These are phyloP conservation scores for Penicillium robsamsonii DNA, from an alignment of 495 filamentous ascomycete genomes.

Conservation along the genomic window DNA sequence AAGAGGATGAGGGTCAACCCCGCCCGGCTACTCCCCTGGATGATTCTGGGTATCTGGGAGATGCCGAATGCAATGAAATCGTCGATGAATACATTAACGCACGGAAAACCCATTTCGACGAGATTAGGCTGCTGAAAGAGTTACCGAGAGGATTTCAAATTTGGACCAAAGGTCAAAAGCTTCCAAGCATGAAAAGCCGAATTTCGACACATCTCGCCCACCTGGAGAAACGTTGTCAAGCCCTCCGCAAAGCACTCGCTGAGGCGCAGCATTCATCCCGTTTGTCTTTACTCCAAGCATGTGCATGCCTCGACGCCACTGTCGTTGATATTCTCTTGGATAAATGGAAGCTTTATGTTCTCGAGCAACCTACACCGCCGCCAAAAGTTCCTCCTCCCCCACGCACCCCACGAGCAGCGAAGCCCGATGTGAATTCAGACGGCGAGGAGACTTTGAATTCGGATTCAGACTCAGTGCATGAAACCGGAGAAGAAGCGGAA, in stretches of 20 bases:
- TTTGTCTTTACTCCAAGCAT: neutral
- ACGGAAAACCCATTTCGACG: neutral
- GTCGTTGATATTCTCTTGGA: neutral
- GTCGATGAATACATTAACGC: neutral
- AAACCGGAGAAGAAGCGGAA: neutral
- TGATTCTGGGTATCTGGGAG: conserved; percentile 8
- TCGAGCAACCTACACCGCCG: neutral
- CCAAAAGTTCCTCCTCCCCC: neutral
- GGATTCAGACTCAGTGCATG: neutral
- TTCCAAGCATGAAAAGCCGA: neutral
- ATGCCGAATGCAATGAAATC: conserved; percentile 28
- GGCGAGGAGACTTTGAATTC: neutral
- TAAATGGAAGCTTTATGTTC: neutral
- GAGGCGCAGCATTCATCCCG: neutral
- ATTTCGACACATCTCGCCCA: neutral
- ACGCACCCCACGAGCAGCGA: neutral
- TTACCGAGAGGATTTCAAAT: neutral
- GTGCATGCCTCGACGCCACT: neutral
- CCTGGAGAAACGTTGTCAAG: neutral
- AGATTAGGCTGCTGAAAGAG: neutral
- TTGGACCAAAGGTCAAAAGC: neutral
- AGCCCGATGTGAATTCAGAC: neutral
- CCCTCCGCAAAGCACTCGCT: neutral
- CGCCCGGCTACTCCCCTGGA: conserved; percentile 3
- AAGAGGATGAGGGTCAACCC: conserved; percentile 42